Evolutionary conservation across 805 yeast species (phyloP).

Genomic region (Debaryomyces maramus): DNA sequence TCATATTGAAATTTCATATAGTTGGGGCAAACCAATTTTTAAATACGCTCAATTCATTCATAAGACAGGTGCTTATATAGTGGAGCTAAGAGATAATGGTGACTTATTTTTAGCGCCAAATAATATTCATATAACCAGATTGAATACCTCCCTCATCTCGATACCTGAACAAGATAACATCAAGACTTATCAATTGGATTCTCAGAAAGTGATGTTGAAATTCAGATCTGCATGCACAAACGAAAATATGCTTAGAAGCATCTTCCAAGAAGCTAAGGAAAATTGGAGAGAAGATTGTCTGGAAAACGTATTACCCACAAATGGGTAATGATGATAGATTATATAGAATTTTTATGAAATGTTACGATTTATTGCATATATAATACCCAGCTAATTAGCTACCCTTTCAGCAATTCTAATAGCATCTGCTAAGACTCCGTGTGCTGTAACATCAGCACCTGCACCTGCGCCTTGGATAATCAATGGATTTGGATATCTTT

Average conservation of each 20-base stretch:
- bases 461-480: slow-evolving; percentile 98
- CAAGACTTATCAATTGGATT: slow-evolving; percentile 48
- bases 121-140: slow-evolving; percentile 75
- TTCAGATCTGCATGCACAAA: slow-evolving; percentile 65
- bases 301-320: slow-evolving; percentile 16
- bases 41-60: slow-evolving; percentile 89
- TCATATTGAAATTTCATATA: slow-evolving; percentile 67
- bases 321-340: slow-evolving; percentile 6
- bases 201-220: slow-evolving; percentile 71
- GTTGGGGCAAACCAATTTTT: slow-evolving; percentile 89
- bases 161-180: slow-evolving; percentile 27
- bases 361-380: not conserved
- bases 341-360: not conserved
- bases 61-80: slow-evolving; percentile 83
- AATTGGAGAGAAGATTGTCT: slow-evolving; percentile 37
- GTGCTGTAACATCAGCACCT: slow-evolving; percentile 71
- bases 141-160: slow-evolving; percentile 44
- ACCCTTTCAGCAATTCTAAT: slow-evolving; percentile 89
- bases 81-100: slow-evolving; percentile 79
- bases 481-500: slow-evolving; percentile 90
- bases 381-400: slow-evolving; percentile 33
- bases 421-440: slow-evolving; percentile 91
- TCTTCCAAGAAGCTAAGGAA: slow-evolving; percentile 61
- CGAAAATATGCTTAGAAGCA: slow-evolving; percentile 43
- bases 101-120: slow-evolving; percentile 83